Evolutionary conservation across 1,139 yeast genomes (phyloP), one percentile per base, ranked within the genome.

Genomic region (Hemisphaericaspora subhashii): DNA sequence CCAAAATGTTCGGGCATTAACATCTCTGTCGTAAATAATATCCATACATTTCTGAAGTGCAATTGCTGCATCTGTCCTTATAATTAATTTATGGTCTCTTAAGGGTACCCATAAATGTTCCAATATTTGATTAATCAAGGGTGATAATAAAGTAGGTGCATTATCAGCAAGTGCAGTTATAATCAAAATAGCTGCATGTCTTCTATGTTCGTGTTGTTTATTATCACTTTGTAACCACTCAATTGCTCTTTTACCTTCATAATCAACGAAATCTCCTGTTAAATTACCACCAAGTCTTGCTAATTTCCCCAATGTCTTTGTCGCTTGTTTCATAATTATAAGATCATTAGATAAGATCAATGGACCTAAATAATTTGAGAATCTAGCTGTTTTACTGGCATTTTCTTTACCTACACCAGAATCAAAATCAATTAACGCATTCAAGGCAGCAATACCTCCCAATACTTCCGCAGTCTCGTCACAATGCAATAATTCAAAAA

Each of bases 391-490:
- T 60, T 88, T 90, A 38, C 88, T 87, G 20, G 95, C 89, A 51
- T 84, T 79, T 52, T 87, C 95, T 51, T 84, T 90, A 3, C 76
- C 72, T 8, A 74, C 69, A 1, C 79, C 76, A 8, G 77, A 64
- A 54, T 86, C 92, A 53, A 84, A 84, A 47, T 83, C 89, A 40
- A 92, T 86, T 47, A 92, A 73, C 11, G 94, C 81, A 60, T 88
- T 94, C 44, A 92, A 83, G 7, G 97, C 98, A 12, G 88, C 78
- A 28, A 90, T 84, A 26, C 97, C 98, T 9, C 98, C 98, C 29
- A 90, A 73, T 46, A 86, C 83, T 47, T 85, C 89, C 23, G 74
- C 64, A 1, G 83, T 66, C 50, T 85, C 92, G 10, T 81, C 77
- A 9, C 92, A 81, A 50, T 88, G 89, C 36, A 89, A 77, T 39